phyloP scores from a whole-genome alignment of 2,329 filamentous ascomycete species.

The Fusarium nisikadoi region DNA sequence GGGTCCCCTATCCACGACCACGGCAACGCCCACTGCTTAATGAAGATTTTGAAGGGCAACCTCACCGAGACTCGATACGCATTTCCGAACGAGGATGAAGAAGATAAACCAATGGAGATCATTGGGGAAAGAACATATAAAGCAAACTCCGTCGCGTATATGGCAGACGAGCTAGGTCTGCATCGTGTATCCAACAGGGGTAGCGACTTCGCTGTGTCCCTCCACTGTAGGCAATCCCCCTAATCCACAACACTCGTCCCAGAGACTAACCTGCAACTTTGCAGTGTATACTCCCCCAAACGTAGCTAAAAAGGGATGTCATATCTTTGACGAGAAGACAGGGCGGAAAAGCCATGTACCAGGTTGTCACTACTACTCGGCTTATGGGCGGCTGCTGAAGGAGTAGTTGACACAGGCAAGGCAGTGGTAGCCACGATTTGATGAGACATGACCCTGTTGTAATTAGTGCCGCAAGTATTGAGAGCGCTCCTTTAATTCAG shows the following conservation, averaged over 20 bases:
- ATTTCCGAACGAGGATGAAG: slow-evolving; percentile 67
- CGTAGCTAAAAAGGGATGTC: slow-evolving; percentile 82
- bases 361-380: slow-evolving; percentile 78
- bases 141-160: slow-evolving; percentile 84
- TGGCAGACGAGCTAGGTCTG: slow-evolving; percentile 89
- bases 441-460: slow-evolving; percentile 37
- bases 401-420: slow-evolving; percentile 39
- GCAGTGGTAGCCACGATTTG: slow-evolving; percentile 11
- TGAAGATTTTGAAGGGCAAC: slow-evolving; percentile 85
- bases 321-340: slow-evolving; percentile 82
- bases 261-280: slow-evolving; percentile 45
- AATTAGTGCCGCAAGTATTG: slow-evolving; percentile 28
- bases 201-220: slow-evolving; percentile 80
- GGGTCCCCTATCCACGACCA: slow-evolving; percentile 89
- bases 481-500: slow-evolving; percentile 6
- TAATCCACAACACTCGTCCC: slow-evolving; percentile 45
- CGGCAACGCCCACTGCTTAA: slow-evolving; percentile 89
- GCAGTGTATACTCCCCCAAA: slow-evolving; percentile 88
- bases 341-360: slow-evolving; percentile 77
- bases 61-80: slow-evolving; percentile 85
- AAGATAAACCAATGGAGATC: slow-evolving; percentile 67
- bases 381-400: slow-evolving; percentile 62
- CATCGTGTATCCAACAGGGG: slow-evolving; percentile 84
- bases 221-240: slow-evolving; percentile 69
- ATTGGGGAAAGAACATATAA: slow-evolving; percentile 75